phyloP scores from a whole-genome alignment of 2,329 filamentous ascomycete species.

The Graphilbum ipis-grandicollis region DNA sequence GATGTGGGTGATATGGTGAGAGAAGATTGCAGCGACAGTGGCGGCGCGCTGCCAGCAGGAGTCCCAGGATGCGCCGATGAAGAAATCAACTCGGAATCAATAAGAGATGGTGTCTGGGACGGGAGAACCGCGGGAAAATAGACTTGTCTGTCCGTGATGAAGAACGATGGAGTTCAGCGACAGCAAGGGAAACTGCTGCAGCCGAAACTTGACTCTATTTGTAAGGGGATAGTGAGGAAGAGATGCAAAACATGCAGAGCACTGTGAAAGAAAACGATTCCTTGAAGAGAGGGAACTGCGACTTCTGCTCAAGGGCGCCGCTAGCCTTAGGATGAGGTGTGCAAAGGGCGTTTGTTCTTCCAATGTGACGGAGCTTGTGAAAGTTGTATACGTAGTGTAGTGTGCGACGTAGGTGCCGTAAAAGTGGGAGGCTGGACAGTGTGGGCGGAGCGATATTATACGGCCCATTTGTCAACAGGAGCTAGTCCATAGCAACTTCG shows the following conservation, averaged over 20 bases:
- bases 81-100: conserved; percentile 1
- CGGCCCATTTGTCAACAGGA: conserved; percentile 5
- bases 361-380: conserved; percentile 5
- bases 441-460: conserved; percentile 9
- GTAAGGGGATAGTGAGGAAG: no score
- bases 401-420: conserved; percentile 4
- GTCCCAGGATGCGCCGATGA: conserved; percentile 1
- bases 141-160: conserved; percentile 6
- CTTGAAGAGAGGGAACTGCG: neutral
- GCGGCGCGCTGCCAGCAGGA: conserved; percentile 1
- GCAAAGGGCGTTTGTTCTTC: neutral
- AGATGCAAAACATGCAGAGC: neutral
- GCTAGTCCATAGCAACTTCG: neutral
- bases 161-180: conserved; percentile 3
- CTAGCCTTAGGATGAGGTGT: conserved; percentile 2
- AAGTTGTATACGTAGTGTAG: neutral
- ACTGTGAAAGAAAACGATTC: neutral
- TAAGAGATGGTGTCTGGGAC: conserved; percentile 1
- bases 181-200: conserved; percentile 6
- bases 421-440: conserved; percentile 10
- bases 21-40: neutral
- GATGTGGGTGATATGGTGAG: neutral
- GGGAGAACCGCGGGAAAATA: conserved; percentile 5
- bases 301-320: neutral
- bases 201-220: conserved; percentile 3